phyloP scores from a whole-genome alignment of 768 basidiomycete genomes.

The Collybiopsis confluens region DNA sequence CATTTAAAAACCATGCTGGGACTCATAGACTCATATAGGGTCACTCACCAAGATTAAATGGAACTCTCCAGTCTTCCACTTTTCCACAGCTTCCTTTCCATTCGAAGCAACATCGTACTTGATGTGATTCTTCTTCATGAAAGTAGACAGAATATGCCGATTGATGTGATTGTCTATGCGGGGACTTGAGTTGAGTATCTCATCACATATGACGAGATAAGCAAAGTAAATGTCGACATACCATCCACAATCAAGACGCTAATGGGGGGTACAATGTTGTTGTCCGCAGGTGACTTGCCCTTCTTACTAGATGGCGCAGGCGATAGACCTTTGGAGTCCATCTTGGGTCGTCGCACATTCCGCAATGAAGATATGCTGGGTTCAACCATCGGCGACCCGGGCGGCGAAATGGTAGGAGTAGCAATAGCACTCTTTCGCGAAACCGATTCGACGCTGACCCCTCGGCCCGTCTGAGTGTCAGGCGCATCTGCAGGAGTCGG shows the following conservation, averaged over 20 bases:
- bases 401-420: too few species aligned
- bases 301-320: conserved; percentile 40
- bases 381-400: conserved; percentile 13
- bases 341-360: conserved; percentile 18
- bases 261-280: conserved; percentile 91
- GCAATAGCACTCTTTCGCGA: conserved; percentile 7
- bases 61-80: conserved; percentile 90
- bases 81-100: conserved; percentile 92
- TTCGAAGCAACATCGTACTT: conserved; percentile 93
- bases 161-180: conserved; percentile 93
- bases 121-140: conserved; percentile 94
- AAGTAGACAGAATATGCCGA: conserved; percentile 94
- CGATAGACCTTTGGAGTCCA: conserved; percentile 21
- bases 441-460: background rate
- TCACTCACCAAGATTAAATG: conserved; percentile 89
- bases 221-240: conserved; percentile 39
- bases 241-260: conserved; percentile 98
- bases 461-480: background rate
- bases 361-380: background rate
- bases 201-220: too few species aligned
- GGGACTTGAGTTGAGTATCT: conserved; percentile 10
- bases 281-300: conserved; percentile 48
- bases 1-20: too few species aligned
- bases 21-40: too few species aligned
- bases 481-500: conserved; percentile 1